Conservation (phyloP, 2,329 filamentous ascomycete genomes). For the Epichloe amarillans region DNA sequence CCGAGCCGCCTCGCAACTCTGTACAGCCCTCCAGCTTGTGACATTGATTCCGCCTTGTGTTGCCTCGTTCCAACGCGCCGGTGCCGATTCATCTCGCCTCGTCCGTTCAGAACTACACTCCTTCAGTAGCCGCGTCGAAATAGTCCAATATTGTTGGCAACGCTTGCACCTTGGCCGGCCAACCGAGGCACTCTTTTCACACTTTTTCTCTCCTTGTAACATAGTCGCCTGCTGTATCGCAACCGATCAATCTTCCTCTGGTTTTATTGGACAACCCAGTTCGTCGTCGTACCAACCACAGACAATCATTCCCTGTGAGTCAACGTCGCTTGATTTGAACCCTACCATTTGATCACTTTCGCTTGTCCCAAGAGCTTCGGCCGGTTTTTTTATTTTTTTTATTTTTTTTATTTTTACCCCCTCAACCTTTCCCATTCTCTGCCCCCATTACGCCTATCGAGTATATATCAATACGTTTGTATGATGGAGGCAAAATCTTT, state of each 20-base stretch:
- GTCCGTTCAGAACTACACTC: slow-evolving; percentile 15
- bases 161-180: slow-evolving; percentile 18
- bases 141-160: slow-evolving; percentile 23
- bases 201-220: slow-evolving; percentile 11
- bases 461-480: too few relatives aligned
- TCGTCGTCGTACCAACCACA: slow-evolving; percentile 18
- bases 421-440: background rate
- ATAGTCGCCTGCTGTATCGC: slow-evolving; percentile 7
- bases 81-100: slow-evolving; percentile 21
- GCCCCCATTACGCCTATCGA: background rate
- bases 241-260: background rate
- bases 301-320: slow-evolving; percentile 20
- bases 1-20: slow-evolving; percentile 6
- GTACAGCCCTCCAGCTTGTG: slow-evolving; percentile 10
- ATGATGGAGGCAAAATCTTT: background rate
- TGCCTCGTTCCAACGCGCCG: slow-evolving; percentile 18
- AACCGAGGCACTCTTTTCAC: slow-evolving; percentile 16
- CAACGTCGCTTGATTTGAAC: slow-evolving; percentile 17
- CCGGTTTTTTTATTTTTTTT: background rate
- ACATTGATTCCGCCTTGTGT: slow-evolving; percentile 19
- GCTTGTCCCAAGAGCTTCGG: slow-evolving; percentile 7
- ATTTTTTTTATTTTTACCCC: too few relatives aligned
- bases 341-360: slow-evolving; percentile 1
- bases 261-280: slow-evolving; percentile 1
- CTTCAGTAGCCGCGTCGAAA: slow-evolving; percentile 17